Evolutionary conservation across 1,284 basidiomycete genomes (phyloP).

Genomic region (Polyporus tsugae): DNA sequence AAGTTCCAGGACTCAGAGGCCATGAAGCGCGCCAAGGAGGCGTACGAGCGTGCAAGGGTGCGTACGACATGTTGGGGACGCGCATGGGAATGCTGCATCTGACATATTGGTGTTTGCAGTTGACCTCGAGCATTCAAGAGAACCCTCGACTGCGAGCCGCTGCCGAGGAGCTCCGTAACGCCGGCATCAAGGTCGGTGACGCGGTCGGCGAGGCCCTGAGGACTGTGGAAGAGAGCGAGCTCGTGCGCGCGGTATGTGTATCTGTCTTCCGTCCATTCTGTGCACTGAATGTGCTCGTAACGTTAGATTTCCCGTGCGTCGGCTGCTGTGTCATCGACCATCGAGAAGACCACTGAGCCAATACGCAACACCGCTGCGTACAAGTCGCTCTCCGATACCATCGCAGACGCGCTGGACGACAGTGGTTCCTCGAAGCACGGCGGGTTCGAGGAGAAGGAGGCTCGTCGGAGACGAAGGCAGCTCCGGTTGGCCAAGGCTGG

Average conservation of each 20-base stretch:
- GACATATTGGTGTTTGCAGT: constrained; percentile 50
- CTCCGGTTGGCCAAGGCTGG: constrained; percentile 86
- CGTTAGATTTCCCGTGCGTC: constrained; percentile 81
- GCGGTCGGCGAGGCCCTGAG: constrained; percentile 91
- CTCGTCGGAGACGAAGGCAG: constrained; percentile 78
- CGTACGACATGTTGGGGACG: constrained; percentile 40
- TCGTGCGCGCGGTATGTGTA: constrained; percentile 81
- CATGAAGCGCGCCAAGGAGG: constrained; percentile 91
- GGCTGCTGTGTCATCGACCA: constrained; percentile 79
- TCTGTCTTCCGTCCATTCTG: not conserved
- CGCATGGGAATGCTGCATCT: constrained; percentile 14
- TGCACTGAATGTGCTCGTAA: not conserved
- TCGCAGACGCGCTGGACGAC: constrained; percentile 95
- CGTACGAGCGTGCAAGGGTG: constrained; percentile 95
- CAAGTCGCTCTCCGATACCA: constrained; percentile 88
- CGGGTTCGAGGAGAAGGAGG: constrained; percentile 94
- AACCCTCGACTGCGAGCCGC: constrained; percentile 93
- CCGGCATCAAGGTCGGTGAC: constrained; percentile 93
- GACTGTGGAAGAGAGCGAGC: constrained; percentile 93
- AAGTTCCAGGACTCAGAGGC: constrained; percentile 97
- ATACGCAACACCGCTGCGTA: constrained; percentile 96
- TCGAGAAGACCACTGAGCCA: constrained; percentile 88
- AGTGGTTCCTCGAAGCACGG: constrained; percentile 92
- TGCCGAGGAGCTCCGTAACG: constrained; percentile 89
- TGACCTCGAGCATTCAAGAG: constrained; percentile 95